Evolutionary conservation across 208 protist genomes (phyloP), one percentile per base, ranked within the genome.

Genomic region (Vickermania spadyakhi): DNA sequence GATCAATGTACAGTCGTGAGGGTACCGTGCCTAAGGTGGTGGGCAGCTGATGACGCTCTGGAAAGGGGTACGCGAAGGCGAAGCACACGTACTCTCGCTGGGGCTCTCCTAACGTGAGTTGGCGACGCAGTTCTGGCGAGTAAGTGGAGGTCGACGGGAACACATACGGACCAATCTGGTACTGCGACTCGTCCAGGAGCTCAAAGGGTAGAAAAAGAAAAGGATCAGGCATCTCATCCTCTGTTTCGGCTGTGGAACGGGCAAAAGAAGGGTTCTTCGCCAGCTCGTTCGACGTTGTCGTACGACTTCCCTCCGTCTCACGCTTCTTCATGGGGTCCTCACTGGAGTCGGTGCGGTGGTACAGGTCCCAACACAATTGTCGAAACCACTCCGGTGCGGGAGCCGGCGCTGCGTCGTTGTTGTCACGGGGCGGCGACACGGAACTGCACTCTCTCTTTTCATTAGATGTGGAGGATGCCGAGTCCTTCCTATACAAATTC

Each of bases 71-170:
- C 22, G 83, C 70, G 55, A 86, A 73, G 60, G 80, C 86, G 62
- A 97, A 93, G 73, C 85, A 79, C n/a, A 96, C 70, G 75, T 96
- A 97, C 75, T 93, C 85, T 56, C 64, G 76, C 21, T 72, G 56
- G 13, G 60, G 74, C 53, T 86, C 41, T 0, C 83, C 83, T 13
- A 86, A 68, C 50, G 84, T 94, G 41, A 95, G 74, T 58, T 75
- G 64, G 26, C 69, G 58, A 25, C 66, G 72, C 64, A 86, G 69
- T 42, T 81, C 82, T 52, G 58, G 54, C 2, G 77, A 81, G 71
- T 88, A 94, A 13, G 79, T 87, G 21, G 73, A 55, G 0, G 87
- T 80, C 13, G 72, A 51, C 18, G 77, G 71, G 54, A 94, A 94
- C 4, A 29, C 21, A 66, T 86, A 94, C 3, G 84, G 81, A 1